Evolutionary conservation across 2,329 filamentous ascomycete genomes (phyloP).

Genomic region (Cryphonectria parasitica): DNA sequence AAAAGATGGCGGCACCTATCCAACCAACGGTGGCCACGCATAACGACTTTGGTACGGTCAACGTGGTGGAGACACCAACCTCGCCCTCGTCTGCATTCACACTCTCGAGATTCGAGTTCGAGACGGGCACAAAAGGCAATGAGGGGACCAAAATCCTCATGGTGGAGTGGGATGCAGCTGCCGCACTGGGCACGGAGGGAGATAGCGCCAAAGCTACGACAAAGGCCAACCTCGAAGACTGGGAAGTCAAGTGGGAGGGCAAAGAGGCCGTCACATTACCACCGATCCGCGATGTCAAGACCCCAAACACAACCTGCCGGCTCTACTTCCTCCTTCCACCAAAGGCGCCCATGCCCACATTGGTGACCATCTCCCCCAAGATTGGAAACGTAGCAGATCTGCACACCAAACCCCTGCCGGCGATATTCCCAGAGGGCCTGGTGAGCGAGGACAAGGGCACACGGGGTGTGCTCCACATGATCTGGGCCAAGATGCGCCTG

Average conservation of each 20-base stretch:
- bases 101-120: constrained; percentile 87
- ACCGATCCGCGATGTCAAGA: constrained; percentile 61
- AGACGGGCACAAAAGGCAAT: constrained; percentile 69
- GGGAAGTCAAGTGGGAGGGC: constrained; percentile 84
- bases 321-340: constrained; percentile 83
- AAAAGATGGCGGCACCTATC: constrained; percentile 23
- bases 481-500: constrained; percentile 86
- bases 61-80: constrained; percentile 45
- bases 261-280: constrained; percentile 67
- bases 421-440: constrained; percentile 80
- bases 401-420: constrained; percentile 77
- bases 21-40: constrained; percentile 25
- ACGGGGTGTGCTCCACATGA: constrained; percentile 83
- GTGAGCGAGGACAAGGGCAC: constrained; percentile 70
- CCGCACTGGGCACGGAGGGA: constrained; percentile 21
- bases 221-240: constrained; percentile 42
- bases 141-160: constrained; percentile 90
- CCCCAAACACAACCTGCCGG: constrained; percentile 55
- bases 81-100: constrained; percentile 54
- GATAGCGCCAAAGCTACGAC: constrained; percentile 5
- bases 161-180: constrained; percentile 78
- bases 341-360: constrained; percentile 70
- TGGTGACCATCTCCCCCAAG: constrained; percentile 65
- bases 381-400: constrained; percentile 49
- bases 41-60: constrained; percentile 24